Percentiles rank a stretch among this genome's conserved stretches.
Evolutionary conservation across 805 yeast species (phyloP).

Genomic region (Saccharomycopsis fermentans): DNA sequence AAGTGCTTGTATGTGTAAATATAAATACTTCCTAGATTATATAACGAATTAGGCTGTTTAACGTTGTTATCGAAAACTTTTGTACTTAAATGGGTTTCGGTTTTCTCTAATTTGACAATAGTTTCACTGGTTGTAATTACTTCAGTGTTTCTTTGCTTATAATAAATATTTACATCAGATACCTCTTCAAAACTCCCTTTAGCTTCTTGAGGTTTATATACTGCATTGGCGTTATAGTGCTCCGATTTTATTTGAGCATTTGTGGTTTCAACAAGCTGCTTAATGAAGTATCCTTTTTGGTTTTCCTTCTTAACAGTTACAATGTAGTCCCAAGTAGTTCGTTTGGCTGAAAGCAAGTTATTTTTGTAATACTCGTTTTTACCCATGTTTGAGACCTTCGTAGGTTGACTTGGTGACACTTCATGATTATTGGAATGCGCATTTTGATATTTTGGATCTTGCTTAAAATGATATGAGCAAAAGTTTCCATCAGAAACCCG

Average conservation of each 20-base stretch:
- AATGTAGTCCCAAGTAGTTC: background rate
- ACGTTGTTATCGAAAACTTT: background rate
- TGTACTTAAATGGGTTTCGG: background rate
- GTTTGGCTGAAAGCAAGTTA: background rate
- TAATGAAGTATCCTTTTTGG: background rate
- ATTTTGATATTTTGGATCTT: constrained; percentile 5
- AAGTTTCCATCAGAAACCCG: constrained; percentile 20
- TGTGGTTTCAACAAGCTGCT: background rate
- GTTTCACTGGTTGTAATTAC: background rate
- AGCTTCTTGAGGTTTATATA: background rate
- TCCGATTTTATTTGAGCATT: background rate
- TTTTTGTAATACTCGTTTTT: background rate
- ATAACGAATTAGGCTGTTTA: constrained; percentile 1
- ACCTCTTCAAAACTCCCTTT: background rate
- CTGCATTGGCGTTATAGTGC: too few relatives aligned
- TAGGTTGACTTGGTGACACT: background rate
- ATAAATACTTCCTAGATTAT: constrained; percentile 35
- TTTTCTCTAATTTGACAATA: background rate
- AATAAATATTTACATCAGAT: background rate
- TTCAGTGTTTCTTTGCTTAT: background rate
- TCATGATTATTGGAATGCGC: background rate
- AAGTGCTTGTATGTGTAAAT: constrained; percentile 39
- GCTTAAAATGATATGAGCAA: constrained; percentile 29
- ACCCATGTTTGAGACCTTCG: background rate
- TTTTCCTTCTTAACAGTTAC: background rate